A percentile compares a stretch with the other conserved stretches of the same genome.
Conservation (phyloP, 1,284 basidiomycete species). For the Moesziomyces antarcticus region DNA sequence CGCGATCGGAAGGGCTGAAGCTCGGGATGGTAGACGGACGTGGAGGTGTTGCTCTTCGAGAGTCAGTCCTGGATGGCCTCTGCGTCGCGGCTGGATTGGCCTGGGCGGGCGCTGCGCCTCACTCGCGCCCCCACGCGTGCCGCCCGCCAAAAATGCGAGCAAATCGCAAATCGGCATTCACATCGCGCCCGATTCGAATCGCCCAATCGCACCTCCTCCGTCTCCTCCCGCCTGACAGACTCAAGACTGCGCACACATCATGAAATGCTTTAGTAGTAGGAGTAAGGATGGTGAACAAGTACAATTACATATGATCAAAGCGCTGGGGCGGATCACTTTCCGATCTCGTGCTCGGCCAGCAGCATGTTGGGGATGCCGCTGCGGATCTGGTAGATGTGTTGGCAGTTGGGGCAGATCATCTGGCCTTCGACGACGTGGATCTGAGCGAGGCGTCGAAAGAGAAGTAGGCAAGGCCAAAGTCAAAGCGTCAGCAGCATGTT, state of each 20-base stretch:
- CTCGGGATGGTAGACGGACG: too few species aligned
- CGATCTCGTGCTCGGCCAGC: slow-evolving; percentile 89
- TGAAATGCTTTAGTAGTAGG: background rate
- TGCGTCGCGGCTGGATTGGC: background rate
- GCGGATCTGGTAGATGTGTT: slow-evolving; percentile 87
- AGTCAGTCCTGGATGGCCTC: background rate
- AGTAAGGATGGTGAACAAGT: slow-evolving; percentile 1
- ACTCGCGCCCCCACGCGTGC: too few species aligned
- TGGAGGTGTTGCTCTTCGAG: slow-evolving; percentile 1
- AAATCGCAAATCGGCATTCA: too few species aligned
- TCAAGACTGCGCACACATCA: background rate
- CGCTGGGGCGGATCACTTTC: slow-evolving; percentile 40
- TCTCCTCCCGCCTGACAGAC: too few species aligned
- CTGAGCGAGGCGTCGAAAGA: too few species aligned
- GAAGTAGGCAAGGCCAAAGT: too few species aligned
- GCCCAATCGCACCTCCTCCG: too few species aligned
- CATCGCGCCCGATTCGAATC: too few species aligned
- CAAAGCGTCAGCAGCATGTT: background rate
- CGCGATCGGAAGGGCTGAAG: too few species aligned
- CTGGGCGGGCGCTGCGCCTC: background rate
- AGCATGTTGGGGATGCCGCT: slow-evolving; percentile 99
- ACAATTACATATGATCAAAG: background rate
- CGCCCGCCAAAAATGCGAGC: too few species aligned
- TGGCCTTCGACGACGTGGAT: slow-evolving; percentile 90
- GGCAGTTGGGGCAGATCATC: slow-evolving; percentile 94